Conservation (phyloP, 495 filamentous ascomycete species). For the Gamarada debralockiae region DNA sequence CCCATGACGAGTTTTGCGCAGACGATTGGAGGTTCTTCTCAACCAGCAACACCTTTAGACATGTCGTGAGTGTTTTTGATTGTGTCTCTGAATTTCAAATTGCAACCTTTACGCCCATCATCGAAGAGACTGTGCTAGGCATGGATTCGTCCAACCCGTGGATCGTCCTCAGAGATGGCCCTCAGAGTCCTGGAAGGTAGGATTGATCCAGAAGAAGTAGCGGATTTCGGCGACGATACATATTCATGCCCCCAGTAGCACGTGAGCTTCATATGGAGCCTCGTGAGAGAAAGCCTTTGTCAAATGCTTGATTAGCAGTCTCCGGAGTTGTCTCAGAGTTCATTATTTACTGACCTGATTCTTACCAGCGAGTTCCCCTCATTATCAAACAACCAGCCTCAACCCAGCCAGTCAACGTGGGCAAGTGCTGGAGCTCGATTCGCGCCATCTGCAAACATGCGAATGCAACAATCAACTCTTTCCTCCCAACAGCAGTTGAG, state of each 20-base stretch:
- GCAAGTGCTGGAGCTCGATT: conserved; percentile 39
- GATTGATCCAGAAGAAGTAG: too few species aligned
- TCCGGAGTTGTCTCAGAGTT: not conserved
- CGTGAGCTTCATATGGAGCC: too few species aligned
- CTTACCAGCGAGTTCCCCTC: conserved; percentile 74
- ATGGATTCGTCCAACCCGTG: too few species aligned
- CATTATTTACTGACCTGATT: not conserved
- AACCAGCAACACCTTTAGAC: conserved; percentile 71
- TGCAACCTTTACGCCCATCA: too few species aligned
- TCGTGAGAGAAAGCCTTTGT: too few species aligned
- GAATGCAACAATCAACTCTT: conserved; percentile 49
- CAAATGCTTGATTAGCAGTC: too few species aligned
- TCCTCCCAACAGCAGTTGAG: conserved; percentile 43
- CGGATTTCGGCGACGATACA: not conserved
- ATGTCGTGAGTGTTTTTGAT: conserved; percentile 83
- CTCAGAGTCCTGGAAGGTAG: not conserved
- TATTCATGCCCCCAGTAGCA: too few species aligned
- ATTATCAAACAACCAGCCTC: conserved; percentile 63
- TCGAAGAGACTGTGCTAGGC: too few species aligned
- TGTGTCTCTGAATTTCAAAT: too few species aligned
- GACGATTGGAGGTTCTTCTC: conserved; percentile 68
- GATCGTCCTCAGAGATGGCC: too few species aligned
- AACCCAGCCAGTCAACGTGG: conserved; percentile 62
- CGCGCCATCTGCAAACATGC: conserved; percentile 59
- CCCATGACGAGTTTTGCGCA: conserved; percentile 74